Conservation (phyloP, 192 early-diverging fungal species). For the Diversispora epigaea region DNA sequence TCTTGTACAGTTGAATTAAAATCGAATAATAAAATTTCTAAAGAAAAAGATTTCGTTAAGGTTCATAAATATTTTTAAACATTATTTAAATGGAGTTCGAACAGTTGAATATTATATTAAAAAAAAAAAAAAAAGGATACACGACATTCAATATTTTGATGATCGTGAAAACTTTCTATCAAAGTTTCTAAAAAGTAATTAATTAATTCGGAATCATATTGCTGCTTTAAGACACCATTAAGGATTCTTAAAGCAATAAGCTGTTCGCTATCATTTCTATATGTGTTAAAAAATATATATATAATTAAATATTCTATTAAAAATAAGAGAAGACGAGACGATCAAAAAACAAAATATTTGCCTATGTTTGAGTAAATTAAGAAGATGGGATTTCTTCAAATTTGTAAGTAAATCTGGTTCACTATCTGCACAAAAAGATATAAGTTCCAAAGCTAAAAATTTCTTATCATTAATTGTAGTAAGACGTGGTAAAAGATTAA, state of each 20-base stretch:
- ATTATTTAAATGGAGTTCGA: neutral
- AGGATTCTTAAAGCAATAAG: conserved; percentile 7
- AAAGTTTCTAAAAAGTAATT: neutral
- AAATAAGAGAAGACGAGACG: neutral
- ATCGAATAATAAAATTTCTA: conserved; percentile 53
- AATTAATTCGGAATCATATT: neutral
- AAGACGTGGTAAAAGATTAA: conserved; percentile 52
- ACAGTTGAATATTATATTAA: neutral
- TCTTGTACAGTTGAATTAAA: conserved; percentile 41
- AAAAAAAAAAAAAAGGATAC: conserved; percentile 39
- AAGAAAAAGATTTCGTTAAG: neutral
- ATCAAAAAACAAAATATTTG: neutral
- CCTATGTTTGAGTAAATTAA: conserved; percentile 51
- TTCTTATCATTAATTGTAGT: conserved; percentile 36
- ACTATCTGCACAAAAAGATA: conserved; percentile 50
- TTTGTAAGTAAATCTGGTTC: conserved; percentile 55
- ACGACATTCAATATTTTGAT: conserved; percentile 52
- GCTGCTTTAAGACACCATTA: neutral
- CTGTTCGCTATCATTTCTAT: conserved; percentile 8
- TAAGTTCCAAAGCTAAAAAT: conserved; percentile 52
- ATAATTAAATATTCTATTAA: neutral
- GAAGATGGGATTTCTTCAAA: conserved; percentile 51
- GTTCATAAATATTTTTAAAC: neutral
- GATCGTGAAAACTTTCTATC: conserved; percentile 48
- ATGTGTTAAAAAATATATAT: neutral